Percentiles rank a stretch among this genome's conserved stretches.
phyloP scores from a whole-genome alignment of 257 asterid genomes.

The Eustoma russellianum region DNA sequence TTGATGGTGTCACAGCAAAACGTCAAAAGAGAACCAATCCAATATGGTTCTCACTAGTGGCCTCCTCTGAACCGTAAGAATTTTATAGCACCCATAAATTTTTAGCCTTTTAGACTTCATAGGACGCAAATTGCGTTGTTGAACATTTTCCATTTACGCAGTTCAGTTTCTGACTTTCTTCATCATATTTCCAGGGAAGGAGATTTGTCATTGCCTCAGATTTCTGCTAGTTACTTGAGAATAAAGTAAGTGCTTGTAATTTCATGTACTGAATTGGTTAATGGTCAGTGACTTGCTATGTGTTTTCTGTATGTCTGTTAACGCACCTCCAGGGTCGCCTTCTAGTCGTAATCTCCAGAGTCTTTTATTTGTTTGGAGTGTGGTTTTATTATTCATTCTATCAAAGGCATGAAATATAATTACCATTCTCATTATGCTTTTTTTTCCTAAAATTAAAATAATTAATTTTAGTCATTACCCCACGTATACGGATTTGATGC shows the following conservation, averaged over 20 bases:
- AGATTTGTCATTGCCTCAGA: constrained; percentile 72
- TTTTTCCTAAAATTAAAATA: neutral
- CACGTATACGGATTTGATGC: neutral
- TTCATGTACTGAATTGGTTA: constrained; percentile 5
- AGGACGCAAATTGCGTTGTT: constrained; percentile 2
- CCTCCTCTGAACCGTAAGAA: constrained; percentile 72
- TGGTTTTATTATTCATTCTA: neutral
- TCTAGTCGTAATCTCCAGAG: neutral
- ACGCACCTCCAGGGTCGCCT: neutral
- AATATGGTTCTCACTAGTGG: constrained; percentile 86
- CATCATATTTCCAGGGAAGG: constrained; percentile 55
- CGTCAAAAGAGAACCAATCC: constrained; percentile 54
- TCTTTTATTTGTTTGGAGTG: neutral
- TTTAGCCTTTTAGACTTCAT: neutral
- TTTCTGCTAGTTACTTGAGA: constrained; percentile 78
- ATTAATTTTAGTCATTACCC: neutral
- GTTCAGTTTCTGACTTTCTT: constrained; percentile 18
- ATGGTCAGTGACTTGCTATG: neutral
- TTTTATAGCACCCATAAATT: constrained; percentile 3
- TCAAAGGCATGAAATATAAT: neutral
- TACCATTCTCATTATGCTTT: neutral
- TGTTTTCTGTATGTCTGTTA: neutral
- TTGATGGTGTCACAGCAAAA: constrained; percentile 49
- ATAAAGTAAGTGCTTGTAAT: constrained; percentile 53
- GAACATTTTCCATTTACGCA: constrained; percentile 6